Base-by-base conservation (phyloP, 2,329 filamentous ascomycete species). In the Alternaria postmessia region DNA sequence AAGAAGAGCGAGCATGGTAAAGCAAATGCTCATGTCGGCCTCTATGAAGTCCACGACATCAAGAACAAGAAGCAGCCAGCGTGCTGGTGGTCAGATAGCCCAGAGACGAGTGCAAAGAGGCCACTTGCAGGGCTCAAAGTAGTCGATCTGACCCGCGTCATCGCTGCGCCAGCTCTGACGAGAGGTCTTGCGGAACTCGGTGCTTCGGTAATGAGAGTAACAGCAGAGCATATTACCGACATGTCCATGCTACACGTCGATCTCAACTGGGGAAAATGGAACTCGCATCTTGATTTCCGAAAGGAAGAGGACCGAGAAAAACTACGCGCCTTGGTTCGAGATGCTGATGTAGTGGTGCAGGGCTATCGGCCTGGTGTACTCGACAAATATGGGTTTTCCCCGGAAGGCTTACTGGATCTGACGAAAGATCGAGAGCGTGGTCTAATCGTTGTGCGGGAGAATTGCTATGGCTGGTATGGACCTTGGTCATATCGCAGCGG, bases 401-500 rank as follows among this genome's bases (percentile, higher is more conserved):
- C 74, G 0, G 70, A 80, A 4, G 80, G 76, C 1, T 71, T 84
- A 28, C 68, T 83, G 5, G 77, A 82, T 7, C 55, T 83, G 42
- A 79, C 75, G 2, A 75, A 79, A 46, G 71, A 79, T 7, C 73
- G 82, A 8, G 76, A 74, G 2, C 70, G 78, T 22, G 83, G 82
- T 0, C 75, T 85, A 22, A 76, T 86, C 18, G 80, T 84, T 44
- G 80, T 82, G 3, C 73, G 81, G 4, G 84, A 85, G 72, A 85
- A 86, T 63, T 86, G 83, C 67, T 87, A 85, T 61, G 84, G 85
- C 0, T 85, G 80, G 77, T 66, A 84, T 51, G 84, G 84, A 0
- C 81, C 81, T 0, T 83, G 81, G 80, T 70, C 74, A 8, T 72
- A 80, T 30, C 73, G 84, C 4, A 81, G 76, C 38, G 84, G 84